Conservation (phyloP, 164 flowering plant species). For the Vitis rupestris region DNA sequence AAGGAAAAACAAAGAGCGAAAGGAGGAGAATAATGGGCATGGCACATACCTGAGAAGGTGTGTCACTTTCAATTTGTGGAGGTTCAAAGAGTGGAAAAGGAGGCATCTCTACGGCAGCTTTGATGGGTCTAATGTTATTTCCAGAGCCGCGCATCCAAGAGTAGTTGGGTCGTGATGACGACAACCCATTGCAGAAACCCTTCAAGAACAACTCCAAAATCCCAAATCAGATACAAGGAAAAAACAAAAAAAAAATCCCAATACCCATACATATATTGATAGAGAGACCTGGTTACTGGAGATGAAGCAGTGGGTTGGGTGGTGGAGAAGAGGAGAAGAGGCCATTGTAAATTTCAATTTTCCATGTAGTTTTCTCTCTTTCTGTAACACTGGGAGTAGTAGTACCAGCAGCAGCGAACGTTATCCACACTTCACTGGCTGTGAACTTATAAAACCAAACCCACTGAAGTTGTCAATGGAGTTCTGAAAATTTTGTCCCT, state of each 20-base stretch:
- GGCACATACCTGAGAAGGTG: constrained; percentile 32
- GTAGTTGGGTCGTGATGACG: constrained; percentile 12
- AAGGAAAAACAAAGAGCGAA: neutral
- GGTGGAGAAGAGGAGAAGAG: constrained; percentile 22
- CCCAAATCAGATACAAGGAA: constrained; percentile 4
- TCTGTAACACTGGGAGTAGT: too few species aligned
- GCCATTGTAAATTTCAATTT: constrained; percentile 20
- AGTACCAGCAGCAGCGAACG: neutral
- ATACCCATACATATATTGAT: neutral
- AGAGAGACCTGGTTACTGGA: constrained; percentile 15
- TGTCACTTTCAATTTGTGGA: constrained; percentile 19
- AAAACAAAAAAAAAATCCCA: neutral
- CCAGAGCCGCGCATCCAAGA: constrained; percentile 7
- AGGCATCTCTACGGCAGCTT: constrained; percentile 25
- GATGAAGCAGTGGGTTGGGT: constrained; percentile 15
- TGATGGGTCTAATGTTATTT: constrained; percentile 22
- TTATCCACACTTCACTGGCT: constrained; percentile 2
- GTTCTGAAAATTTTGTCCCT: too few species aligned
- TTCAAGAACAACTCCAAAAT: neutral
- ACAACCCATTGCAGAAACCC: constrained; percentile 7
- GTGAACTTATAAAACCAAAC: neutral
- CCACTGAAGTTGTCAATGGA: too few species aligned
- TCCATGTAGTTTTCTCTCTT: too few species aligned
- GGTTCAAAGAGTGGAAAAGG: constrained; percentile 39
- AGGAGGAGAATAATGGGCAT: too few species aligned